phyloP scores from a whole-genome alignment of 306 rosid genomes.

The Glycine latifolia region DNA sequence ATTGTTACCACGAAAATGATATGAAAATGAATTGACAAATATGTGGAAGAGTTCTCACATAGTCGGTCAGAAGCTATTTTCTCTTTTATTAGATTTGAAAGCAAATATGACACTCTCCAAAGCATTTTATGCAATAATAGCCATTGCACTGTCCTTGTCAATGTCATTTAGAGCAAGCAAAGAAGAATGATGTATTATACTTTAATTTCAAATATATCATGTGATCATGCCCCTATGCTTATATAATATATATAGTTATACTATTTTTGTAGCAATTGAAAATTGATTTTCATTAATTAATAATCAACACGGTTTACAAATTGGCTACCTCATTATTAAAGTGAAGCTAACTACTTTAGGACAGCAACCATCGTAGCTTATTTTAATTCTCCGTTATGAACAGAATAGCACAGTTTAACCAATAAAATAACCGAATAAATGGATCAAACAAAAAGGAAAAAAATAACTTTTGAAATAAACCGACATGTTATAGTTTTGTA shows the following conservation, averaged over 20 bases:
- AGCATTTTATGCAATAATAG: conserved; percentile 37
- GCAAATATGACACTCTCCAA: conserved; percentile 20
- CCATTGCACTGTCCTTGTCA: conserved; percentile 27
- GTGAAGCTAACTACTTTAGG: conserved; percentile 1
- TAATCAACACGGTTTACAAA: conserved; percentile 2
- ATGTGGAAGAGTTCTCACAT: conserved; percentile 12
- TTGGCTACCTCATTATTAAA: neutral
- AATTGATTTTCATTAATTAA: neutral
- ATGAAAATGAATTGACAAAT: neutral
- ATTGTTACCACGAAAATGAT: conserved; percentile 15
- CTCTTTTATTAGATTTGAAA: conserved; percentile 36
- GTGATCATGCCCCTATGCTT: conserved; percentile 1
- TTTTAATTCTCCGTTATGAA: neutral
- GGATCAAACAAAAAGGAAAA: neutral
- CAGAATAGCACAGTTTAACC: conserved; percentile 6
- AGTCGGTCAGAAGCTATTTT: conserved; percentile 41
- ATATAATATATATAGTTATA: neutral
- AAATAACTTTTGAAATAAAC: neutral
- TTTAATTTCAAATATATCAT: conserved; percentile 29
- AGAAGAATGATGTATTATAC: neutral
- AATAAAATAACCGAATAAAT: conserved; percentile 34
- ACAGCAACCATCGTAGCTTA: conserved; percentile 3
- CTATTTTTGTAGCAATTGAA: neutral
- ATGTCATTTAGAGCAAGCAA: conserved; percentile 33
- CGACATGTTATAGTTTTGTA: neutral